Evolutionary conservation across 352 stramenopile species (phyloP).

Genomic region (Pythium aphanidermatum): DNA sequence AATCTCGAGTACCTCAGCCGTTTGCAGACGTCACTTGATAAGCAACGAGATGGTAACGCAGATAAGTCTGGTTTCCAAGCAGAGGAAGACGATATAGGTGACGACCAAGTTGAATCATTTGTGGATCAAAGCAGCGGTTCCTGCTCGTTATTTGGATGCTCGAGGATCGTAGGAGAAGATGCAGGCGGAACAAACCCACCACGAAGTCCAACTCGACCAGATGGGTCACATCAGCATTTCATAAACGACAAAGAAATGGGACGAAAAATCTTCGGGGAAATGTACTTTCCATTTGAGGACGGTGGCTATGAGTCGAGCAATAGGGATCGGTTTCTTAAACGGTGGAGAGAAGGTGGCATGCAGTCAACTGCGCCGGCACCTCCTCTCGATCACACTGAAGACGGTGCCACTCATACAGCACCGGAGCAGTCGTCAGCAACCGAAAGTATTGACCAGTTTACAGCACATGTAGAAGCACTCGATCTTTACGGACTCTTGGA

Average conservation of each 20-base stretch:
- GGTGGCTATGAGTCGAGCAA: constrained; percentile 61
- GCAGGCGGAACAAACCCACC: neutral
- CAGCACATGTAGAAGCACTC: neutral
- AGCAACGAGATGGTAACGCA: constrained; percentile 38
- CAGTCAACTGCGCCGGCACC: neutral
- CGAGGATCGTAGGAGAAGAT: neutral
- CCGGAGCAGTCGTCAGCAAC: neutral
- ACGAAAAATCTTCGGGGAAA: constrained; percentile 78
- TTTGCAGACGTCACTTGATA: constrained; percentile 68
- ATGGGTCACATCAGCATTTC: constrained; percentile 1
- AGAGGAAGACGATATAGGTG: constrained; percentile 53
- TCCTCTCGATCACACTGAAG: neutral
- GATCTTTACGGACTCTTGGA: constrained; percentile 13
- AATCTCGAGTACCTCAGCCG: constrained; percentile 90
- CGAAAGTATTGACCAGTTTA: constrained; percentile 4
- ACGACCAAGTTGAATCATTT: neutral
- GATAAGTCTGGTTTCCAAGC: constrained; percentile 42
- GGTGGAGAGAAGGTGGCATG: constrained; percentile 5
- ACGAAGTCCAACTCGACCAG: constrained; percentile 5
- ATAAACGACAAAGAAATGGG: constrained; percentile 80
- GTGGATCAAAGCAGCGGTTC: neutral
- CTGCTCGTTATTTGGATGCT: too few species aligned
- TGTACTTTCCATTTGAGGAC: constrained; percentile 84
- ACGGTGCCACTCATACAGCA: neutral
- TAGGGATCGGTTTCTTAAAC: constrained; percentile 23